Evolutionary conservation across 306 rosid genomes (phyloP).

Genomic region (Erythrophleum fordii): DNA sequence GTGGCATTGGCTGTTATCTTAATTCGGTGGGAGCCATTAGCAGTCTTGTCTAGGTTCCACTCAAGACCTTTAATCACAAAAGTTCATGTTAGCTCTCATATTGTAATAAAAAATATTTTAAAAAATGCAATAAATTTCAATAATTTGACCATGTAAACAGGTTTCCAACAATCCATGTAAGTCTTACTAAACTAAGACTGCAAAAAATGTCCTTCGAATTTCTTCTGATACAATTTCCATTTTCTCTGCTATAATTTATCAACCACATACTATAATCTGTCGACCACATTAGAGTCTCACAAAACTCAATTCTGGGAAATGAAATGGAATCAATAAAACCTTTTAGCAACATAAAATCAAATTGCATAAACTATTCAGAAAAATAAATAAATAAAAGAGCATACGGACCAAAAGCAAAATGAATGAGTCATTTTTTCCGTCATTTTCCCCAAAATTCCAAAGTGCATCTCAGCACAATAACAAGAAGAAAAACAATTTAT

Average conservation of each 20-base stretch:
- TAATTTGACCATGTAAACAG: slow-evolving; percentile 8
- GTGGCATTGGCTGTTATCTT: slow-evolving; percentile 91
- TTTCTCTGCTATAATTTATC: background rate
- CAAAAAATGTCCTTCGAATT: background rate
- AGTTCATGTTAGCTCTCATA: slow-evolving; percentile 35
- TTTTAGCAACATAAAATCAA: background rate
- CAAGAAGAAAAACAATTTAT: background rate
- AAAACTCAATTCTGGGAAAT: background rate
- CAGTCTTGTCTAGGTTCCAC: slow-evolving; percentile 52
- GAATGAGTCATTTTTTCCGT: background rate
- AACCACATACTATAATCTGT: background rate
- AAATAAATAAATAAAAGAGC: slow-evolving; percentile 15
- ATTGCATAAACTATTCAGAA: background rate
- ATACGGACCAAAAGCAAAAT: background rate
- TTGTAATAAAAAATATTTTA: background rate
- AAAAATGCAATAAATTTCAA: slow-evolving; percentile 1
- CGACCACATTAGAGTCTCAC: background rate
- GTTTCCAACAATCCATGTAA: slow-evolving; percentile 25
- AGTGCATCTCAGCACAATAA: background rate
- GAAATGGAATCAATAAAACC: background rate
- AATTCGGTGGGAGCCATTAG: slow-evolving; percentile 74
- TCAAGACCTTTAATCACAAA: slow-evolving; percentile 65
- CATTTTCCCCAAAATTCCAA: background rate
- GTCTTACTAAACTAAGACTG: background rate
- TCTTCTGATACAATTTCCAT: background rate